These are phyloP conservation scores for Paecilomyces formosus DNA, from an alignment of 2,329 filamentous ascomycete species.

Conservation along the genomic window DNA sequence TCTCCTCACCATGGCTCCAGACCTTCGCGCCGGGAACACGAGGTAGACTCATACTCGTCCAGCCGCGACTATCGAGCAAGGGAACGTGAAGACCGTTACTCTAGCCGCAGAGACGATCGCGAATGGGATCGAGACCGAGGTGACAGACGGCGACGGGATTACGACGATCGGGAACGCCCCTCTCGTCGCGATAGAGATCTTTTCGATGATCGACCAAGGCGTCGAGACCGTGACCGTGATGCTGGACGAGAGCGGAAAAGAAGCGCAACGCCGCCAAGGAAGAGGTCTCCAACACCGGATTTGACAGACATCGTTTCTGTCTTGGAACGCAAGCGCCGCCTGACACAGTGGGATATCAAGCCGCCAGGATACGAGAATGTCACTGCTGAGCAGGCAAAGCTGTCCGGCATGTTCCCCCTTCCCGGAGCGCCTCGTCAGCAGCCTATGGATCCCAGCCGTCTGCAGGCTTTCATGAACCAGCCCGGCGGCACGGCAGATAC, in stretches of 20 bases:
- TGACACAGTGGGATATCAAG: conserved; percentile 99
- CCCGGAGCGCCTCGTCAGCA: conserved; percentile 92
- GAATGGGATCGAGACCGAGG: conserved; percentile 69
- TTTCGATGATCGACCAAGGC: conserved; percentile 54
- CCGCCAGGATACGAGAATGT: conserved; percentile 97
- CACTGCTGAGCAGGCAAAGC: conserved; percentile 94
- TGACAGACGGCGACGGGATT: conserved; percentile 50
- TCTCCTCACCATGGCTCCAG: conserved; percentile 71
- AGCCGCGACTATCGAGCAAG: conserved; percentile 88
- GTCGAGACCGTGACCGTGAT: conserved; percentile 27
- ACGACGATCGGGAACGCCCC: conserved; percentile 58
- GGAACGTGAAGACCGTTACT: conserved; percentile 88
- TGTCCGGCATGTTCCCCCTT: conserved; percentile 97
- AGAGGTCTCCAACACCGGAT: conserved; percentile 92
- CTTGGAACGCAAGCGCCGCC: conserved; percentile 75
- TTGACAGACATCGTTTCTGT: conserved; percentile 79
- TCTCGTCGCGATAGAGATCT: conserved; percentile 53
- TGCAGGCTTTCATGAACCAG: conserved; percentile 94
- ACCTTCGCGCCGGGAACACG: conserved; percentile 61
- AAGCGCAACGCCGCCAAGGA: conserved; percentile 75
- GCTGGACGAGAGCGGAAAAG: conserved; percentile 54
- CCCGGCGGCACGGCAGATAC: conserved; percentile 63
- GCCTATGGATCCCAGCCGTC: conserved; percentile 85
- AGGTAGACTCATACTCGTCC: conserved; percentile 81
- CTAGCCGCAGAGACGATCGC: conserved; percentile 63